Evolutionary conservation across 768 basidiomycete species (phyloP).

Genomic region (Rhizopogon salebrosus): DNA sequence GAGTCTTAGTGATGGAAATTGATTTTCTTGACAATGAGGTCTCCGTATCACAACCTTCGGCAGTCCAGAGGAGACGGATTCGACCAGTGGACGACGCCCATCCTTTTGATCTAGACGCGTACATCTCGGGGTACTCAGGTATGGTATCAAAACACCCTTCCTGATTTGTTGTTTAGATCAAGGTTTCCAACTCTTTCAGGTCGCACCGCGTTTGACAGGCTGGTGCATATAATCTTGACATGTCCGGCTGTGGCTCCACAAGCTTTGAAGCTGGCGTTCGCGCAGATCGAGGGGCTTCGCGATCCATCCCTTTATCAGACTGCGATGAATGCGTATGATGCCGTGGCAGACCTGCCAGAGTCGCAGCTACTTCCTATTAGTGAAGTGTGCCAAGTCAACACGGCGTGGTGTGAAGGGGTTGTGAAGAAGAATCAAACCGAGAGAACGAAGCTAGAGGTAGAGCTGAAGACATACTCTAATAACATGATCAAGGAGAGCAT

Average conservation of each 20-base stretch:
- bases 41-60: conserved; percentile 8
- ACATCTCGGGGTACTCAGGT: conserved; percentile 77
- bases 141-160: neutral
- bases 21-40: conserved; percentile 24
- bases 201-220: conserved; percentile 69
- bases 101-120: conserved; percentile 83
- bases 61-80: conserved; percentile 18
- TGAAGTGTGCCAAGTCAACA: conserved; percentile 52
- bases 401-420: conserved; percentile 69
- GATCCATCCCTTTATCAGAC: conserved; percentile 59
- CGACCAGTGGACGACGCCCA: conserved; percentile 69
- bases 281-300: conserved; percentile 60
- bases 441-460: conserved; percentile 81
- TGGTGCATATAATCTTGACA: conserved; percentile 58
- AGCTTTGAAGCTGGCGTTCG: conserved; percentile 63
- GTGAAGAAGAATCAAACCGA: conserved; percentile 66
- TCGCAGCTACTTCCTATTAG: conserved; percentile 40
- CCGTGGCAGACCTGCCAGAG: conserved; percentile 24
- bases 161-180: conserved; percentile 2
- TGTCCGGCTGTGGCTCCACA: conserved; percentile 70
- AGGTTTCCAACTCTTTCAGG: conserved; percentile 35
- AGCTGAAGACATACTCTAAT: conserved; percentile 89
- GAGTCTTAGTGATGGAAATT: conserved; percentile 21
- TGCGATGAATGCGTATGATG: conserved; percentile 52
- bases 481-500: conserved; percentile 99